phyloP scores from a whole-genome alignment of 2,329 filamentous ascomycete genomes.

The Aurifilum marmelostoma region DNA sequence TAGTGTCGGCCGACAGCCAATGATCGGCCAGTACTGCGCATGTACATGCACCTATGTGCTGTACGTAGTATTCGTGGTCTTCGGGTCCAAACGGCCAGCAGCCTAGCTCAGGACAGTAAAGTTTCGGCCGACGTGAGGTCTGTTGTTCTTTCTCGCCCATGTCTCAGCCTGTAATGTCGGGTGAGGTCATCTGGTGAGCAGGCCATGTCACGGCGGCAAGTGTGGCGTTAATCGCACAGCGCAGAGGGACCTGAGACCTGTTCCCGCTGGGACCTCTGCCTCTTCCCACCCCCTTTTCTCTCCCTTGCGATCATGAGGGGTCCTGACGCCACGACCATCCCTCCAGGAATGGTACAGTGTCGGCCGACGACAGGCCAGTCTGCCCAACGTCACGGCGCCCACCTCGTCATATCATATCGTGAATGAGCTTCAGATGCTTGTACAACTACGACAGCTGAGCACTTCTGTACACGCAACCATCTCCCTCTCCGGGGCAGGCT shows the following conservation, averaged over 20 bases:
- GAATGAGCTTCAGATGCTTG: background rate
- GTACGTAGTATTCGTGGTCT: too few species aligned
- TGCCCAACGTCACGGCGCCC: background rate
- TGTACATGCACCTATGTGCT: background rate
- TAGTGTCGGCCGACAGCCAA: conserved; percentile 1
- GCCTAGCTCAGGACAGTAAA: background rate
- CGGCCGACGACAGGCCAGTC: background rate
- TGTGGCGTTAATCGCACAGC: background rate
- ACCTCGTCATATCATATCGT: background rate
- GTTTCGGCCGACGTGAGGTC: background rate
- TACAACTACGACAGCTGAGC: background rate
- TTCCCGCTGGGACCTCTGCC: background rate
- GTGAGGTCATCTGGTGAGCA: conserved; percentile 2
- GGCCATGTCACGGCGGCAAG: background rate
- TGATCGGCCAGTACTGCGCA: too few species aligned
- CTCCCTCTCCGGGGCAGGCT: background rate
- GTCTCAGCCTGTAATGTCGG: background rate
- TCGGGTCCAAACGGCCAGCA: too few species aligned
- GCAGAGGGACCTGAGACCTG: background rate
- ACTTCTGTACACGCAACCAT: background rate
- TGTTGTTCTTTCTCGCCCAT: background rate
- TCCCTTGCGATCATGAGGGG: background rate
- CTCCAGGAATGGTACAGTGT: background rate
- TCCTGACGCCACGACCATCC: background rate
- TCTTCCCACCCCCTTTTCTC: background rate